Evolutionary conservation across 108 stramenopile species (phyloP), one percentile per base, ranked within the genome.

Genomic region (Pseudonitzschia multiseries): DNA sequence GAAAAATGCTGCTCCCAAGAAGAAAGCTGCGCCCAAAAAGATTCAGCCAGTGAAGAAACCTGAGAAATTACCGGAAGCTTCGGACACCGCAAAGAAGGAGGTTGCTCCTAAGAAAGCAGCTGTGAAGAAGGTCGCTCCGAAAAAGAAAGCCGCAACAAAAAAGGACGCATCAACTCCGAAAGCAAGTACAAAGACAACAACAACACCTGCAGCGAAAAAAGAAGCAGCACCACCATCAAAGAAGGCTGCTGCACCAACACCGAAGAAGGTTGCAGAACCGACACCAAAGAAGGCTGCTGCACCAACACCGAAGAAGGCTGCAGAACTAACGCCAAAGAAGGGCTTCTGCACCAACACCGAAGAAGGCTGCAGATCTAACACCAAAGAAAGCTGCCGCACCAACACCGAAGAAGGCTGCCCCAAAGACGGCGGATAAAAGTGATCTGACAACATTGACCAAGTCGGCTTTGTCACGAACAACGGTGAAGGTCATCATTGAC

Each of bases 401-500:
- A 48, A 18, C 74, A 13, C 24, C 65, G 27, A 76, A 69, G 15
- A 69, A 69, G 68, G 29, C 64, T 27, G 36, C 18, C 3, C 21
- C 43, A 1, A 28, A 22, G 40, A 20, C 41, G 2, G 6, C 2
- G 36, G 36, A 36, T 36, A 6, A 4, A 18, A 36, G 36, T 28
- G 60, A 69, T 33, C 74, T 78, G 69, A 60, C 62, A 27, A 59
- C 1, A 26, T 46, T 83, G 15, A 63, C 78, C 20, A 59, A 68
- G 36, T 83, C 83, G 40, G 72, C 83, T 57, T 59, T 83, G 59
- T 72, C 61, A 31, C 42, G 79, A 65, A 83, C 79, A 51, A 79
- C 83, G 15, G 71, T 79, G 21, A 68, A 71, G 41, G 72, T 73
- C 32, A 54, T 83, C 17, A 69, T 33, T 8, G 68, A 64, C 5